phyloP scores from a whole-genome alignment of 495 filamentous ascomycete species.

The Penicillium ochrochloron region DNA sequence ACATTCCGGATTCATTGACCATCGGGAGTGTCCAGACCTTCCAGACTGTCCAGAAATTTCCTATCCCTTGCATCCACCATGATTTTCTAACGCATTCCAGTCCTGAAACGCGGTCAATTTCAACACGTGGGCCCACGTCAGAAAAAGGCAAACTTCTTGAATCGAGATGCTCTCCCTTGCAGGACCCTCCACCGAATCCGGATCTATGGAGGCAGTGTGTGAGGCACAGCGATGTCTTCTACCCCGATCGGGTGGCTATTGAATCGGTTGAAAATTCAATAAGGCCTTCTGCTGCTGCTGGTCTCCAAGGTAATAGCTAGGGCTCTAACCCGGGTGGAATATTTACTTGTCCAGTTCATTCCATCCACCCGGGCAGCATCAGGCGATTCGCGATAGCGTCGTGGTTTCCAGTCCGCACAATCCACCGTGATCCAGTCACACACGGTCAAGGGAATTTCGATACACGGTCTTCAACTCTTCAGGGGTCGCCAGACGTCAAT shows the following conservation, averaged over 20 bases:
- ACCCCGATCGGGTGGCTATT: slow-evolving; percentile 34
- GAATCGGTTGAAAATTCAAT: slow-evolving; percentile 33
- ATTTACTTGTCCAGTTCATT: slow-evolving; percentile 25
- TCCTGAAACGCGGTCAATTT: slow-evolving; percentile 18
- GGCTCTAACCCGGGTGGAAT: slow-evolving; percentile 27
- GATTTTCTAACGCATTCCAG: slow-evolving; percentile 7
- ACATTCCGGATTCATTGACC: not conserved
- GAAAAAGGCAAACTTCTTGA: slow-evolving; percentile 35
- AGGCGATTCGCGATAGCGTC: slow-evolving; percentile 24
- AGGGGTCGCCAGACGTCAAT: slow-evolving; percentile 72
- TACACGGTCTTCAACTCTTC: slow-evolving; percentile 51
- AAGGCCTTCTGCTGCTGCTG: slow-evolving; percentile 33
- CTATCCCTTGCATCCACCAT: slow-evolving; percentile 4
- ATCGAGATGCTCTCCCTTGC: slow-evolving; percentile 62
- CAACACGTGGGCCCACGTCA: slow-evolving; percentile 19
- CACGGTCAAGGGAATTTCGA: slow-evolving; percentile 45
- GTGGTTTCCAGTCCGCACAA: slow-evolving; percentile 24
- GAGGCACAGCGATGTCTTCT: slow-evolving; percentile 37
- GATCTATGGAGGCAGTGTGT: slow-evolving; percentile 59
- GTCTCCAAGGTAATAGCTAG: slow-evolving; percentile 36
- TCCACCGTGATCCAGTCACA: slow-evolving; percentile 35
- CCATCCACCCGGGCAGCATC: slow-evolving; percentile 20
- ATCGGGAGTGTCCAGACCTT: not conserved
- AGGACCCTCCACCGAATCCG: slow-evolving; percentile 40
- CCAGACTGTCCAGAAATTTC: not conserved